Evolutionary conservation across 805 yeast species (phyloP), one percentile per base, ranked within the genome.

Genomic region (Saccharomycopsis guyanensis): DNA sequence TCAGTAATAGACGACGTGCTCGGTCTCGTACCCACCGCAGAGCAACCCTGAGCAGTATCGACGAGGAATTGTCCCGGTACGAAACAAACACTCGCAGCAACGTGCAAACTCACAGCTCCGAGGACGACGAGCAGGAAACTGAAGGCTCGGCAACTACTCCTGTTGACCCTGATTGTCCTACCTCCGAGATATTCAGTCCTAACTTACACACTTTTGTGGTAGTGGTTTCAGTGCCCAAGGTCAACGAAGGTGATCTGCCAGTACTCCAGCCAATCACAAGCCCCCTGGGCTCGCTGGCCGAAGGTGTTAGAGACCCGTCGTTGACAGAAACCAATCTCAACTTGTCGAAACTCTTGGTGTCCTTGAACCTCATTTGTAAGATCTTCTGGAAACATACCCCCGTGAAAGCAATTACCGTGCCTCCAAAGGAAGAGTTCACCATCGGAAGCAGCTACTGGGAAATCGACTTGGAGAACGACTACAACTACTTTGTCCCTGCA

Each of bases 131-230:
- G 29, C 20, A 24, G 10, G 40, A 34, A 16, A 20, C 10, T 25
- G 29, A 6, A 6, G 29, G 10, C 29, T 10, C 6, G 29, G 10
- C 10, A 10, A 10, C 19, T 18, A 38, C 23, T 16, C n/a, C n/a
- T n/a, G n/a, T n/a, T n/a, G n/a, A n/a, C n/a, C n/a, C n/a, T n/a
- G n/a, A n/a, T n/a, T n/a, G n/a, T n/a, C n/a, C n/a, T n/a, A n/a
- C n/a, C n/a, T n/a, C n/a, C n/a, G n/a, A n/a, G n/a, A n/a, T n/a
- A n/a, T n/a, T n/a, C n/a, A 22, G 40, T 29, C 36, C 47, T 3
- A 45, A 36, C n/a, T 38, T 49, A 25, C 54, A 51, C 24, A 49
- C 50, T 3, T 48, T 51, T 43, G 54, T 43, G 3, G 29, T 51
- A 16, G 45, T 46, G 2, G 44, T 51, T 12, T 45, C 50, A 13